phyloP scores from a whole-genome alignment of 768 basidiomycete species.

The Amanita jacksonii region DNA sequence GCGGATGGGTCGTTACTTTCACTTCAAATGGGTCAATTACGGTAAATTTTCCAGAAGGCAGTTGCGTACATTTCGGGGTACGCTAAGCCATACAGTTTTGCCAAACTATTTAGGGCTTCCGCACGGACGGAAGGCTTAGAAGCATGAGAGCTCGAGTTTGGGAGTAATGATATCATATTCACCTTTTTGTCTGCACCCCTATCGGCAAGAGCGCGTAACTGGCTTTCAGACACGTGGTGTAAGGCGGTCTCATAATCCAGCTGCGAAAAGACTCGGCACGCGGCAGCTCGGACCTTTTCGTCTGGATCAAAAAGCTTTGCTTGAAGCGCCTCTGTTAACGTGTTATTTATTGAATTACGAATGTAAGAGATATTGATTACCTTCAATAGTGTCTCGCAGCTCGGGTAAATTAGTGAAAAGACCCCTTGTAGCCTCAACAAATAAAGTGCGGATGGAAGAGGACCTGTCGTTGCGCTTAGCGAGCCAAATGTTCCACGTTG shows the following conservation, averaged over 20 bases:
- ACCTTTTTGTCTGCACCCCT: conserved; percentile 86
- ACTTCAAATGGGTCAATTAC: conserved; percentile 33
- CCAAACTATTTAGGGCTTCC: conserved; percentile 72
- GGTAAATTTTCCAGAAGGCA: conserved; percentile 3
- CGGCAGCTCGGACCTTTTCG: conserved; percentile 81
- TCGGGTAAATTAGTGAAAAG: conserved; percentile 62
- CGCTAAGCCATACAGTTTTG: conserved; percentile 70
- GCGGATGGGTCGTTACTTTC: conserved; percentile 72
- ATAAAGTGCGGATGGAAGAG: conserved; percentile 59
- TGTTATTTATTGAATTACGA: not conserved
- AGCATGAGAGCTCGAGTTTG: not conserved
- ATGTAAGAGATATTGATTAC: conserved; percentile 30
- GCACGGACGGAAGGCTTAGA: conserved; percentile 49
- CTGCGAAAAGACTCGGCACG: conserved; percentile 71
- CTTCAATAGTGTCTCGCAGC: conserved; percentile 59
- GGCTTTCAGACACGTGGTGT: conserved; percentile 62
- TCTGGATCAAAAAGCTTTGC: conserved; percentile 79
- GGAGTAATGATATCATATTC: conserved; percentile 10
- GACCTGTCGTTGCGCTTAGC: conserved; percentile 70
- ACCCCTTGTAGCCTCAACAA: conserved; percentile 60
- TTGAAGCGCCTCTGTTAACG: conserved; percentile 39
- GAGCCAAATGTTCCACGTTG: conserved; percentile 82
- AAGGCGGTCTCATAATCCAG: conserved; percentile 88
- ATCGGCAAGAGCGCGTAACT: conserved; percentile 55
- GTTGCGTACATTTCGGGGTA: conserved; percentile 80